Evolutionary conservation across 1,284 basidiomycete genomes (phyloP), one percentile per base, ranked within the genome.

Genomic region (Golubevia sp.): DNA sequence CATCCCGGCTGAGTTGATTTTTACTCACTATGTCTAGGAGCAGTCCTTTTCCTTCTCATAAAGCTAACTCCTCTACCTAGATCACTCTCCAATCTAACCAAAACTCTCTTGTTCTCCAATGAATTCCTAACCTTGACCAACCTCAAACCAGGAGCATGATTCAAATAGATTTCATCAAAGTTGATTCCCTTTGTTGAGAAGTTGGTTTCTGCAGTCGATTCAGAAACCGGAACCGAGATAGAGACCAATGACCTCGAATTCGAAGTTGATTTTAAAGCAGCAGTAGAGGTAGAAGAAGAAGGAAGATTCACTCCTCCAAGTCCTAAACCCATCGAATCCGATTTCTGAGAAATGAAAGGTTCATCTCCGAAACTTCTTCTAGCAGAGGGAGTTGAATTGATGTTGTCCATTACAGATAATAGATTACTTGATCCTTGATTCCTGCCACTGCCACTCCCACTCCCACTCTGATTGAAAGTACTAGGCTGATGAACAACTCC

Each of bases 141-240:
- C 15, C 72, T 70, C 6, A 78, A 55, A 50, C 68, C 66, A 24
- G 76, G 76, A 3, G 76, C 76, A 53, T 76, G 76, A 56, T 78
- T 78, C 68, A 75, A 58, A 65, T 78, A 78, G 56, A 72, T 64
- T 13, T 67, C 59, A 11, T 74, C 72, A n/a, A 72, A 61, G 15
- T 48, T 25, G 21, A 66, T 24, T 1, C 15, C 34, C 23, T 27
- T 27, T 5, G 20, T 48, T 20, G 27, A 21, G 15, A 60, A 25
- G 20, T 25, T 27, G 6, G 62, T 21, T 34, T 34, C 11, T 5
- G 4, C 11, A 3, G 30, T 34, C 30, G 30, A 34, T 34, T 34
- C 30, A 11, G 30, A 34, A 34, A 34, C 5, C 11, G 30, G 30
- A 34, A 34, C 11, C 5, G 24, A 67, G 27, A 13, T 44, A 7